phyloP scores from a whole-genome alignment of 2,329 filamentous ascomycete species.

The Ilyonectria robusta region DNA sequence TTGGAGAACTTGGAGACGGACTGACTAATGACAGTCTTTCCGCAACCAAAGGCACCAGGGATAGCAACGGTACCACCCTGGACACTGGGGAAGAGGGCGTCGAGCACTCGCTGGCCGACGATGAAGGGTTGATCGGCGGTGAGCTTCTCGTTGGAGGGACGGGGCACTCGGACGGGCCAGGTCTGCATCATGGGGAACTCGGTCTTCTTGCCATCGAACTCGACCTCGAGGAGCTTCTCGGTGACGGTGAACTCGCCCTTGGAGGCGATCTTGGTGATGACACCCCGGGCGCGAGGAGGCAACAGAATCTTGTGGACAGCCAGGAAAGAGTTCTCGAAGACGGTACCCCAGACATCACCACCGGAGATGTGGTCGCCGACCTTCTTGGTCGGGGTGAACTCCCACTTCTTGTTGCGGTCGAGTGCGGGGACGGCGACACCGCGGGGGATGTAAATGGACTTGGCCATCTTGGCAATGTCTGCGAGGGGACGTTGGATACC shows the following conservation, averaged over 20 bases:
- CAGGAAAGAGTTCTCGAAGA: conserved; percentile 96
- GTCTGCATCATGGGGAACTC: conserved; percentile 98
- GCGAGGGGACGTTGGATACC: conserved; percentile 97
- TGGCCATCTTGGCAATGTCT: conserved; percentile 81
- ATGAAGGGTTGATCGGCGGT: conserved; percentile 92
- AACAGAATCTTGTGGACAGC: conserved; percentile 94
- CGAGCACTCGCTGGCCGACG: conserved; percentile 95
- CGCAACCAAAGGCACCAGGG: conserved; percentile 97
- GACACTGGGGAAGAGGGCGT: conserved; percentile 95
- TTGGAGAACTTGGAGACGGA: conserved; percentile 99
- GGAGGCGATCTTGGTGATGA: conserved; percentile 89
- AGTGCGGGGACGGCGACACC: conserved; percentile 91
- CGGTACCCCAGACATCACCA: conserved; percentile 94
- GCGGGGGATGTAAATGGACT: conserved; percentile 97
- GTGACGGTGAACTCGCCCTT: conserved; percentile 96
- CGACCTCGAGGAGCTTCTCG: conserved; percentile 93
- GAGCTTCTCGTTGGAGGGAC: conserved; percentile 92
- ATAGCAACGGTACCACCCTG: conserved; percentile 98
- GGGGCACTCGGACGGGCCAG: conserved; percentile 97
- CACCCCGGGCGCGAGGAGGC: conserved; percentile 90
- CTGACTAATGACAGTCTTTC: conserved; percentile 99
- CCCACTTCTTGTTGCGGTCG: conserved; percentile 94
- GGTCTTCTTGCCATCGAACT: conserved; percentile 96
- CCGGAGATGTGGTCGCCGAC: conserved; percentile 97
- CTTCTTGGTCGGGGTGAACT: conserved; percentile 92